Conservation (phyloP, 441 rosid species). For the Viola pubescens region DNA sequence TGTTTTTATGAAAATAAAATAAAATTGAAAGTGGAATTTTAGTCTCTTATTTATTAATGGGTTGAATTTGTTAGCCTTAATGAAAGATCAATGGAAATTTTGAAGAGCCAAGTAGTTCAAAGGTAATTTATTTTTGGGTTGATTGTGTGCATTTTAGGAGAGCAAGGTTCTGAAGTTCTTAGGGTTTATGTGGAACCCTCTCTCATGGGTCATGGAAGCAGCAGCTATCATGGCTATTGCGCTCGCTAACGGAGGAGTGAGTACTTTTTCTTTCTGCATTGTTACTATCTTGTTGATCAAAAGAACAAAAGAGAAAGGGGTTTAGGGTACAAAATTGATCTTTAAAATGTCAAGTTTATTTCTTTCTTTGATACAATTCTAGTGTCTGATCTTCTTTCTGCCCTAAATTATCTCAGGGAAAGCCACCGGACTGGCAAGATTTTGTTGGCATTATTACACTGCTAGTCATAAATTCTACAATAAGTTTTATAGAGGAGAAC, state of each 20-base stretch:
- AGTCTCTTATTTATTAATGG: no score
- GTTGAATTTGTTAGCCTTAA: not conserved
- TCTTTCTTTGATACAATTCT: not conserved
- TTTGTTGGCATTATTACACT: slow-evolving; percentile 53
- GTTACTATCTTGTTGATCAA: not conserved
- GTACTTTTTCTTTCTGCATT: slow-evolving; percentile 6
- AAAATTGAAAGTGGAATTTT: not conserved
- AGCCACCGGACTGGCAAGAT: slow-evolving; percentile 72
- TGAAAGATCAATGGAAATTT: not conserved
- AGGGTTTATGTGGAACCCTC: slow-evolving; percentile 79
- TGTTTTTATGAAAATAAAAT: not conserved
- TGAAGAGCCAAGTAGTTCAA: no score
- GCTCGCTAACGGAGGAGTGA: slow-evolving; percentile 49
- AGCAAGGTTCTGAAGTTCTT: slow-evolving; percentile 56
- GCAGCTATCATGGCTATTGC: slow-evolving; percentile 68
- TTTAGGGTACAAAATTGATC: not conserved
- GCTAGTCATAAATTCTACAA: slow-evolving; percentile 59
- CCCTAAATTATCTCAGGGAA: slow-evolving; percentile 26
- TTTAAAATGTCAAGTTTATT: not conserved
- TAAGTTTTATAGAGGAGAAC: slow-evolving; percentile 61
- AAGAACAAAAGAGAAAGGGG: not conserved
- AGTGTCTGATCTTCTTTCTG: not conserved
- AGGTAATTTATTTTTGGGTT: not conserved
- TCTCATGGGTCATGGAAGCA: slow-evolving; percentile 80
- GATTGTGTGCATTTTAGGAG: slow-evolving; percentile 28